Percentiles rank a stretch among this genome's conserved stretches.
Evolutionary conservation across 2,329 filamentous ascomycete genomes (phyloP).

Genomic region (Scorias spongiosa): DNA sequence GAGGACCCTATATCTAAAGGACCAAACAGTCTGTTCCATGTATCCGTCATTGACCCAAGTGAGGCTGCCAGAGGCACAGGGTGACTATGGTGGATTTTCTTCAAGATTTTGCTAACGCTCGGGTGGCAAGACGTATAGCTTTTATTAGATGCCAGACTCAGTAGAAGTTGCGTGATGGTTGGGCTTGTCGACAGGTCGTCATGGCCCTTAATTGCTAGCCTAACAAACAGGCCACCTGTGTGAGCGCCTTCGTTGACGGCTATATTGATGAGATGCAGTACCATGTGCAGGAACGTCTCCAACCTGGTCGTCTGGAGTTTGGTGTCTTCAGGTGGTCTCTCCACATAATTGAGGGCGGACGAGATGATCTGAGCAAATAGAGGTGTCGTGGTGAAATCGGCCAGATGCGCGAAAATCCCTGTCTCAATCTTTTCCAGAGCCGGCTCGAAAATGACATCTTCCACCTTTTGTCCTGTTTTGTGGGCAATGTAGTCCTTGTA

Average conservation of each 20-base stretch:
- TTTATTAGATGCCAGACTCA: slow-evolving; percentile 41
- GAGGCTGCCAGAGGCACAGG: slow-evolving; percentile 57
- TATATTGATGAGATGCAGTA: slow-evolving; percentile 73
- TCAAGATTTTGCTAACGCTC: slow-evolving; percentile 71
- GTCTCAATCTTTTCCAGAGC: slow-evolving; percentile 59
- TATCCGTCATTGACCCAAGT: slow-evolving; percentile 43
- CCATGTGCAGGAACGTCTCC: slow-evolving; percentile 82
- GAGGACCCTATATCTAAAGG: slow-evolving; percentile 64
- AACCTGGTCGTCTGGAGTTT: slow-evolving; percentile 67
- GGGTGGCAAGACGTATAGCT: slow-evolving; percentile 70
- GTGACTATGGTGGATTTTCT: slow-evolving; percentile 69
- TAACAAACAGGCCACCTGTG: slow-evolving; percentile 10
- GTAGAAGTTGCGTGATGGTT: slow-evolving; percentile 33
- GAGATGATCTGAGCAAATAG: slow-evolving; percentile 85
- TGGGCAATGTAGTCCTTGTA: slow-evolving; percentile 80
- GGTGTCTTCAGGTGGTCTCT: slow-evolving; percentile 37
- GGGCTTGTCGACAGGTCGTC: not conserved
- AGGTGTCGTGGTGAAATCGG: slow-evolving; percentile 66
- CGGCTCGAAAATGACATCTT: slow-evolving; percentile 86
- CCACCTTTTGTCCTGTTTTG: slow-evolving; percentile 62
- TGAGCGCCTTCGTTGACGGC: slow-evolving; percentile 32
- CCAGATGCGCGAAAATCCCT: slow-evolving; percentile 62
- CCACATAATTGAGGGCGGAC: slow-evolving; percentile 66
- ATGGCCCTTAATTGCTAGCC: slow-evolving; percentile 7
- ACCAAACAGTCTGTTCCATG: slow-evolving; percentile 44